These are phyloP conservation scores for Pseudogymnoascus sp. DNA, from an alignment of 2,329 filamentous ascomycete species.

Conservation along the genomic window DNA sequence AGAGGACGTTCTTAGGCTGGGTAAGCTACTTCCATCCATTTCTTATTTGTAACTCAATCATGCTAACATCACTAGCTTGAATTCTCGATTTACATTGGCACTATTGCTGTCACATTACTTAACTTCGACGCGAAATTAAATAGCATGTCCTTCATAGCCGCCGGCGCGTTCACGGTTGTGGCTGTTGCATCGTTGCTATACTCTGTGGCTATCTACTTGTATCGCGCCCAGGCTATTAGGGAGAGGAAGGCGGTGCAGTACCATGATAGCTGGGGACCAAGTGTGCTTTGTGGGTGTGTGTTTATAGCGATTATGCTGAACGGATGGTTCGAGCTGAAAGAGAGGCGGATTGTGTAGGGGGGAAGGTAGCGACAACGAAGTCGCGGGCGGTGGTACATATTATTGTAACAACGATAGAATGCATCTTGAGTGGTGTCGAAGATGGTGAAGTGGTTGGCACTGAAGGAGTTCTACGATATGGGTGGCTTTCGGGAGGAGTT, in stretches of 20 bases:
- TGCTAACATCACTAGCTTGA: conserved; percentile 55
- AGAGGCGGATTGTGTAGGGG: conserved; percentile 45
- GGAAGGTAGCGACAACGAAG: background rate
- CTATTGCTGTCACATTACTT: conserved; percentile 74
- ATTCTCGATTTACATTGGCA: conserved; percentile 89
- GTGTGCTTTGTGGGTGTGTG: conserved; percentile 62
- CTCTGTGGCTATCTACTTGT: conserved; percentile 75
- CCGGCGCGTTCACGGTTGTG: conserved; percentile 73
- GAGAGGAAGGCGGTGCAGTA: conserved; percentile 78
- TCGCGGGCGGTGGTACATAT: conserved; percentile 14
- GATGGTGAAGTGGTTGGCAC: background rate
- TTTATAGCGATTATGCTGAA: conserved; percentile 69
- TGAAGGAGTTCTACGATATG: background rate
- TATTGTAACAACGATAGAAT: background rate
- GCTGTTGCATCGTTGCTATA: conserved; percentile 75
- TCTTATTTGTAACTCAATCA: background rate
- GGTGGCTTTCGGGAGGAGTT: background rate
- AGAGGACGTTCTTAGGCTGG: conserved; percentile 94
- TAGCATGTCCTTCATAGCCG: conserved; percentile 54
- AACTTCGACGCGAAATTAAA: conserved; percentile 63
- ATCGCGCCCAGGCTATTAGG: conserved; percentile 78
- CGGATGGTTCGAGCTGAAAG: conserved; percentile 68
- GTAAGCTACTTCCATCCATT: conserved; percentile 38
- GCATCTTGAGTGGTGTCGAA: background rate
- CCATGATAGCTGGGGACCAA: conserved; percentile 85